These are phyloP conservation scores for Draba incana DNA, from an alignment of 345 rosid genomes.

Conservation along the genomic window DNA sequence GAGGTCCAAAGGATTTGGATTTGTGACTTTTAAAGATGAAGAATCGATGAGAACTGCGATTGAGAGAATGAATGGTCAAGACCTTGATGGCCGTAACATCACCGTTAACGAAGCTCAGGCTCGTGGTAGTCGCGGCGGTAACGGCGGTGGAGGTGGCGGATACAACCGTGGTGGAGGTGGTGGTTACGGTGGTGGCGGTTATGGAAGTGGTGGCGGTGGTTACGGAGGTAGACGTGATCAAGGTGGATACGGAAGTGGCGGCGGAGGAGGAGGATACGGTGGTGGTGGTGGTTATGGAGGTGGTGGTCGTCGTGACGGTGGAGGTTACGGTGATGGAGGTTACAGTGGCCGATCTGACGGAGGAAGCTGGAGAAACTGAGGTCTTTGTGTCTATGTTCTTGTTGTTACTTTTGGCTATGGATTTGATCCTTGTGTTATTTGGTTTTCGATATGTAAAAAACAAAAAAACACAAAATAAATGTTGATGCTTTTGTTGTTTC, in stretches of 20 bases:
- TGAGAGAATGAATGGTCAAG: slow-evolving; percentile 85
- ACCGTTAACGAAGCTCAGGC: slow-evolving; percentile 89
- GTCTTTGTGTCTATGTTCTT: neutral
- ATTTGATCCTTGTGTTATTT: slow-evolving; percentile 8
- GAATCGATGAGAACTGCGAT: slow-evolving; percentile 85
- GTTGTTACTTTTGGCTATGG: slow-evolving; percentile 7
- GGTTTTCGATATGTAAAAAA: neutral
- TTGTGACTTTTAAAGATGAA: slow-evolving; percentile 78
- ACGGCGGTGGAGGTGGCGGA: slow-evolving; percentile 25
- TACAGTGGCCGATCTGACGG: slow-evolving; percentile 55
- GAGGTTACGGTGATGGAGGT: slow-evolving; percentile 56
- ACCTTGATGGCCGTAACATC: slow-evolving; percentile 79
- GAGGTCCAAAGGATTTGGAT: slow-evolving; percentile 82
- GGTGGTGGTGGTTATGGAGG: slow-evolving; percentile 35
- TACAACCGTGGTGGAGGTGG: slow-evolving; percentile 38
- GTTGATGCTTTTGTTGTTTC: slow-evolving; percentile 9
- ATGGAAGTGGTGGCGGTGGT: slow-evolving; percentile 47
- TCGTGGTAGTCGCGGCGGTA: slow-evolving; percentile 58
- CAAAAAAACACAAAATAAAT: neutral
- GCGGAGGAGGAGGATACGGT: slow-evolving; percentile 47
- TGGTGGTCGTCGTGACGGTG: slow-evolving; percentile 41
- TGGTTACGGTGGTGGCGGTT: no score
- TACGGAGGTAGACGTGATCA: slow-evolving; percentile 30
- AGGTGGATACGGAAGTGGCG: slow-evolving; percentile 44
- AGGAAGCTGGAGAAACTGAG: slow-evolving; percentile 62